phyloP scores from a whole-genome alignment of 2,329 filamentous ascomycete species.

The Chrysoporthe austroafricana region DNA sequence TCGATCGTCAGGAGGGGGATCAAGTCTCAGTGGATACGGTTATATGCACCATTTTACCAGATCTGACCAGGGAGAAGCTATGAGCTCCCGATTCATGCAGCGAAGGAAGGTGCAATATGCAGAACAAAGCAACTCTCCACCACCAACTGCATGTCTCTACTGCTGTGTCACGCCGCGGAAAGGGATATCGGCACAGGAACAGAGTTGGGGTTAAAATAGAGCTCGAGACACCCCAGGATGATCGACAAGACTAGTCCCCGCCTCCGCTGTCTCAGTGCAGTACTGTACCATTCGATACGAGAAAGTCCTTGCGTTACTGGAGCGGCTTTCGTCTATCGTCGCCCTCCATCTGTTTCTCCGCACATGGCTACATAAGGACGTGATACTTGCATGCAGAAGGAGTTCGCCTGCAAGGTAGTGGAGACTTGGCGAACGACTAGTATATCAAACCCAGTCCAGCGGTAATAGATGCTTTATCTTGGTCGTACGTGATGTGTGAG shows the following conservation, averaged over 20 bases:
- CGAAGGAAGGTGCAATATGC: not conserved
- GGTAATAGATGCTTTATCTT: not conserved
- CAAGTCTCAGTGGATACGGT: conserved; percentile 61
- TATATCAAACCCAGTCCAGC: not conserved
- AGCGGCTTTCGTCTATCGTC: conserved; percentile 4
- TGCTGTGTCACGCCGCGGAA: not conserved
- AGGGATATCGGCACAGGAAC: not conserved
- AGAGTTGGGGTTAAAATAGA: not conserved
- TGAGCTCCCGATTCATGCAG: conserved; percentile 7
- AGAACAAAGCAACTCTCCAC: not conserved
- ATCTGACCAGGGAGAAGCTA: conserved; percentile 17
- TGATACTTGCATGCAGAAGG: conserved; percentile 8
- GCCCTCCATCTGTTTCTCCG: conserved; percentile 12
- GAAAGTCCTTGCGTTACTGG: conserved; percentile 15
- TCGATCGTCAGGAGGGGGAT: conserved; percentile 56
- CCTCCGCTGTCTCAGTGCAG: conserved; percentile 15
- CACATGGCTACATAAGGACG: conserved; percentile 4
- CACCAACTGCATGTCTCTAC: not conserved
- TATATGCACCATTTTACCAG: conserved; percentile 33
- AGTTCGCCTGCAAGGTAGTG: not conserved
- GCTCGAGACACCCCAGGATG: not conserved
- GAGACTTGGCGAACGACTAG: conserved; percentile 5
- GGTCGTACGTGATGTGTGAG: not conserved
- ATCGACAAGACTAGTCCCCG: conserved; percentile 10
- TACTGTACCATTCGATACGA: conserved; percentile 16